Conservation (phyloP, 1,139 yeast species). For the Saccharomyces hybrid region DNA sequence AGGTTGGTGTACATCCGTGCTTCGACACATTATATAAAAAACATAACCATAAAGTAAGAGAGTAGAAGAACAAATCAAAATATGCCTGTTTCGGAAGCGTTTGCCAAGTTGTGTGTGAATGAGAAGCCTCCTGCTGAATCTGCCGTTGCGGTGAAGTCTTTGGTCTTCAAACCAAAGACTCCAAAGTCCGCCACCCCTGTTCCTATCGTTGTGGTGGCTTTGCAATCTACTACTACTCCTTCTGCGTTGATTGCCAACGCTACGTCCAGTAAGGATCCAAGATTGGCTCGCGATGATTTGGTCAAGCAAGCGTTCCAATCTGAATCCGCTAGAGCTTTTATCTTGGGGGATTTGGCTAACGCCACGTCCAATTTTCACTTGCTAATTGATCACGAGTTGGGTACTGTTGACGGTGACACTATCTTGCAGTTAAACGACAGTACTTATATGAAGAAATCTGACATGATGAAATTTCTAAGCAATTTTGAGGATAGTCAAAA, state of each 20-base stretch:
- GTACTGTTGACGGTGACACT: constrained; percentile 33
- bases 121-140: constrained; percentile 37
- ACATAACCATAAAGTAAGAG: not conserved
- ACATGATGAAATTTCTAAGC: constrained; percentile 47
- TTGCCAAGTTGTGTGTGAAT: constrained; percentile 49
- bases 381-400: constrained; percentile 54
- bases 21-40: not conserved
- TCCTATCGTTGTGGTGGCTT: constrained; percentile 76
- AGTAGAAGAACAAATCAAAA: not conserved
- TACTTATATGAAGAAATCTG: constrained; percentile 50
- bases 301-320: constrained; percentile 59
- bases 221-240: constrained; percentile 65
- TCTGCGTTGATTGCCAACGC: constrained; percentile 55
- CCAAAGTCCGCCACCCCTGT: constrained; percentile 76
- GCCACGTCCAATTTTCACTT: constrained; percentile 58
- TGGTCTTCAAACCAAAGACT: constrained; percentile 88
- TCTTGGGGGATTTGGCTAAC: constrained; percentile 50
- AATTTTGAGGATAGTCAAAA: constrained; percentile 40
- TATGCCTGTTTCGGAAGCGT: constrained; percentile 56
- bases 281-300: constrained; percentile 78
- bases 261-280: constrained; percentile 74
- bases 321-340: constrained; percentile 53
- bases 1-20: not conserved
- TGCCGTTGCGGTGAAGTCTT: constrained; percentile 54
- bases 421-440: constrained; percentile 52